These are phyloP conservation scores for Pseudognaphalium luteoalbum DNA, from an alignment of 129 eudicot genomes.

Conservation along the genomic window DNA sequence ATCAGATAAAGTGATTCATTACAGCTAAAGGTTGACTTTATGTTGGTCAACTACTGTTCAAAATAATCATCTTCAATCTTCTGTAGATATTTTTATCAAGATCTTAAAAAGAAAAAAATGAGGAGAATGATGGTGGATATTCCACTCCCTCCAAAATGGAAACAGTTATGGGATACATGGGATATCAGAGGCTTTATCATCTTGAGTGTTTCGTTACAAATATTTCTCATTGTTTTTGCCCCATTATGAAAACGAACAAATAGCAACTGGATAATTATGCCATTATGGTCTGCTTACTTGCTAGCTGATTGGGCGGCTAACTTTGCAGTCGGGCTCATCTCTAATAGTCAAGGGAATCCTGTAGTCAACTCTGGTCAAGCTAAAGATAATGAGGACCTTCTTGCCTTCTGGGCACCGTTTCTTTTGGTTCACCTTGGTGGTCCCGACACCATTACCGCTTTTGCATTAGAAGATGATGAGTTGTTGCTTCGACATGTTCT, in stretches of 20 bases:
- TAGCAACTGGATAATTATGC: slow-evolving; percentile 30
- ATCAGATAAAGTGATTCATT: no score
- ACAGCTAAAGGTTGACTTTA: no score
- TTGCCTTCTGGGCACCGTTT: slow-evolving; percentile 26
- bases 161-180: slow-evolving; percentile 28
- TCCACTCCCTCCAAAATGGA: slow-evolving; percentile 22
- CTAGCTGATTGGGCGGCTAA: slow-evolving; percentile 47
- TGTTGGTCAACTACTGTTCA: no score
- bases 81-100: no score
- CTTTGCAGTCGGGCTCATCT: slow-evolving; percentile 51
- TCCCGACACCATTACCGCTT: slow-evolving; percentile 60
- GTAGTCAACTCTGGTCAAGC: not conserved
- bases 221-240: slow-evolving; percentile 33
- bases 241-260: slow-evolving; percentile 34
- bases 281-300: slow-evolving; percentile 58
- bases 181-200: slow-evolving; percentile 26
- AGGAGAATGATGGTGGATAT: not conserved
- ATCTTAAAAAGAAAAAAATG: not conserved
- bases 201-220: slow-evolving; percentile 41
- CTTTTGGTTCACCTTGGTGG: slow-evolving; percentile 55
- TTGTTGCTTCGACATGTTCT: slow-evolving; percentile 56
- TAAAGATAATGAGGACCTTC: slow-evolving; percentile 32
- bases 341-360: slow-evolving; percentile 30
- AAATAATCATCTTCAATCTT: no score
- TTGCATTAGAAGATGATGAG: slow-evolving; percentile 58